phyloP scores from a whole-genome alignment of 306 rosid genomes.

The Lathyrus tuberosus region DNA sequence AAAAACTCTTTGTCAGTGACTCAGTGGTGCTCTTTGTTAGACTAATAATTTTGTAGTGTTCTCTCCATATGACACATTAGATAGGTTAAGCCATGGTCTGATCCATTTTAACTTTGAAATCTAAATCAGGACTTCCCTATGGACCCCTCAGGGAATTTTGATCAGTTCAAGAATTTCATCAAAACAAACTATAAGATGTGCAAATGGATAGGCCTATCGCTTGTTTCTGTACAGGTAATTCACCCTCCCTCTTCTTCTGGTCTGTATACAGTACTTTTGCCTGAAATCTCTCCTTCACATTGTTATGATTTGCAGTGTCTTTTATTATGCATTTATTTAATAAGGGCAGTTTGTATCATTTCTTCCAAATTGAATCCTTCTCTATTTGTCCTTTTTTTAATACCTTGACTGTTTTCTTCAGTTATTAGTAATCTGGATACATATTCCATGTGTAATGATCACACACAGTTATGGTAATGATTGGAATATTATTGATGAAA shows the following conservation, averaged over 20 bases:
- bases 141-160: constrained; percentile 72
- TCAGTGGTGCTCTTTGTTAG: constrained; percentile 5
- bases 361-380: too few relatives aligned
- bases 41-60: constrained; percentile 1
- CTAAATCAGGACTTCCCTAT: constrained; percentile 72
- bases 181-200: constrained; percentile 66
- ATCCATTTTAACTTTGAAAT: constrained; percentile 34
- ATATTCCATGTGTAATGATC: background rate
- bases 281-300: constrained; percentile 23
- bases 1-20: background rate
- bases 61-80: constrained; percentile 1
- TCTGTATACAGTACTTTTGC: background rate
- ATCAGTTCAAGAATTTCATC: constrained; percentile 66
- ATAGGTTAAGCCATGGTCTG: constrained; percentile 29
- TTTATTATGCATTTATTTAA: background rate
- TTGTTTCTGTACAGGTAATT: constrained; percentile 67
- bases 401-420: constrained; percentile 2
- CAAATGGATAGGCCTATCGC: constrained; percentile 72
- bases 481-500: too few relatives aligned
- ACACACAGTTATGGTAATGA: too few relatives aligned
- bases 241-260: constrained; percentile 34
- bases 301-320: constrained; percentile 5
- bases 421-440: constrained; percentile 14
- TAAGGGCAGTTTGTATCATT: background rate
- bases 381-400: too few relatives aligned